Evolutionary conservation across 305 asterid genomes (phyloP), one percentile per base, ranked within the genome.

Genomic region (Rubia tinctorum): DNA sequence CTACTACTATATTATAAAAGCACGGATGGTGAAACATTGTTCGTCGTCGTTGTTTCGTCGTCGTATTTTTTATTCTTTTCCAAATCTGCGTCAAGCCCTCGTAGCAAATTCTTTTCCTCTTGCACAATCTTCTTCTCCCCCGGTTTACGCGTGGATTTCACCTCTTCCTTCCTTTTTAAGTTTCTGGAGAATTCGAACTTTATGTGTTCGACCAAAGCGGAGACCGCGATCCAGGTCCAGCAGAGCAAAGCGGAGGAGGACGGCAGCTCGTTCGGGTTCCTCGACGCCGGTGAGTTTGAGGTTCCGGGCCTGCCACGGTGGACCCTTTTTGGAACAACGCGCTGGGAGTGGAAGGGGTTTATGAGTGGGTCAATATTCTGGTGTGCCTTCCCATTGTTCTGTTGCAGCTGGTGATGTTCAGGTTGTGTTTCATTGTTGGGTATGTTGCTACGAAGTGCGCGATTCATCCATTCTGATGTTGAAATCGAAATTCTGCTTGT

Each of bases 311-410:
- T 73, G 73, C 84, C 72, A 88, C 93, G 22, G 74, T 95, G 76
- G 97, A 95, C 72, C 97, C 99, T 59, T 93, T 89, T 66, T 82
- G 84, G 37, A 93, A 95, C 80, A 79, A 84, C 67, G 91, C 98
- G 65, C 87, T 82, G n/a, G n/a, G 40, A 6, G 61, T 95, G 74
- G 95, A 87, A 73, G 98, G 99, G 73, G 66, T 93, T 4, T 95
- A 95, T 76, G 99, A 95, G 87, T 91, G 97, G 96, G 37, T 88
- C 61, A 95, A 93, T 93, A 87, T 89, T 79, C 34, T 89, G 79
- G 71, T 93, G 70, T 87, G 92, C 77, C 72, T 90, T 81, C 99
- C 97, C 3, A 45, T 95, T 71, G 98, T 88, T 30, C 79, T 84
- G 12, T 71, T 86, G 9, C 86, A 98, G 76, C 83, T 95, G 39